These are phyloP conservation scores for Macrophomina tecta DNA, from an alignment of 2,329 filamentous ascomycete genomes.

Conservation along the genomic window DNA sequence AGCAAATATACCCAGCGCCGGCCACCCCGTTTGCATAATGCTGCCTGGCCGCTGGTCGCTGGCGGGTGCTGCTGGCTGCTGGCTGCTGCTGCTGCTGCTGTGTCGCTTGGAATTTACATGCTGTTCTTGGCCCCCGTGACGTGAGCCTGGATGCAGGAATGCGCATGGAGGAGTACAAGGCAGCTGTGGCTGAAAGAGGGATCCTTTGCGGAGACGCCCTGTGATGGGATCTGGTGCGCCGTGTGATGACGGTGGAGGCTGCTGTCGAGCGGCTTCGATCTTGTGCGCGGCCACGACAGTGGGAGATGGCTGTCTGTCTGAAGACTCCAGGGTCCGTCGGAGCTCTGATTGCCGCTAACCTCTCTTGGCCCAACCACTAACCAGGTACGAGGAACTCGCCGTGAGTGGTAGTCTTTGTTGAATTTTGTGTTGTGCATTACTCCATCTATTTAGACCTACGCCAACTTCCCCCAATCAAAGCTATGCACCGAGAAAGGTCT, in stretches of 20 bases:
- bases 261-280: constrained; percentile 18
- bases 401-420: neutral
- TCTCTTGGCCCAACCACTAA: constrained; percentile 1
- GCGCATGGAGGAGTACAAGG: constrained; percentile 18
- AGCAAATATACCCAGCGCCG: neutral
- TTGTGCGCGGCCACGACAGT: constrained; percentile 10
- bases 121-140: constrained; percentile 26
- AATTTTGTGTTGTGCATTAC: constrained; percentile 6
- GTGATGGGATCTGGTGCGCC: constrained; percentile 19
- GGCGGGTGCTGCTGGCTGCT: too few species aligned
- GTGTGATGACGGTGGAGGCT: constrained; percentile 21
- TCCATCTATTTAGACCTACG: constrained; percentile 14
- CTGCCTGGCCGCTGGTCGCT: neutral
- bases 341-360: constrained; percentile 17
- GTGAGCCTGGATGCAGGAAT: constrained; percentile 23
- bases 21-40: constrained; percentile 11
- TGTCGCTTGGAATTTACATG: constrained; percentile 14
- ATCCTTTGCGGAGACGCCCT: constrained; percentile 13
- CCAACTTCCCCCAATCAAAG: constrained; percentile 9
- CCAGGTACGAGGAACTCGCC: neutral
- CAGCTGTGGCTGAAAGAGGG: constrained; percentile 24
- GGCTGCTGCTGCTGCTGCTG: neutral
- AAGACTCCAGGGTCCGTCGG: constrained; percentile 32
- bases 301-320: constrained; percentile 13
- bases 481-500: constrained; percentile 20